Evolutionary conservation across 2,329 filamentous ascomycete species (phyloP), one percentile per base, ranked within the genome.

Genomic region (Aureobasidium zeae): DNA sequence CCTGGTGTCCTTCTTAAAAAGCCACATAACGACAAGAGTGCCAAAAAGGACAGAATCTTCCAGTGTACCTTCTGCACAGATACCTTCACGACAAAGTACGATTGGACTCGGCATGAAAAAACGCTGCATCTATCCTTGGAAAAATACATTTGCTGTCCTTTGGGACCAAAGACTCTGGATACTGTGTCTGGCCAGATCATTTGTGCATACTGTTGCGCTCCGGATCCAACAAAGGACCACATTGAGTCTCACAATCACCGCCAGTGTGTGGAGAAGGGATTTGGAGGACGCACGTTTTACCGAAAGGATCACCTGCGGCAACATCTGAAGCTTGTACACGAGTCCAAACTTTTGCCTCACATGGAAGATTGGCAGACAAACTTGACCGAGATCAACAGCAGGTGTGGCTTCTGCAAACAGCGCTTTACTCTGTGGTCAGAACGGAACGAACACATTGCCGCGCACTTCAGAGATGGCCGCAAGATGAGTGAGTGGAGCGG

Each of bases 351-450:
- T 56, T 65, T 79, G 68, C 53, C 63, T 63, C 57, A 67, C 63
- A 80, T 77, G 80, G 51, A 87, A 72, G 76, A 74, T 26, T 79
- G 76, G 76, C 75, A 74, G 54, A 71, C 71, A 20, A 68, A 69
- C 37, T 71, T 69, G 3, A 67, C 67, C 12, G 68, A 71, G 38
- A 69, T 79, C 52, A 73, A 70, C 37, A 67, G 66, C 20, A 63
- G 71, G 7, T 76, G 73, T 52, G 73, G 72, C 2, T 76, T 76
- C 55, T 76, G 73, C 50, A 59, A 58, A 2, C 56, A 60, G 48
- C 58, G 57, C 2, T 69, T 76, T 49, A 57, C 60, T 3, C 67
- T 63, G 13, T 76, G 73, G 73, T 60, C 67, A 47, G 68, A 69
- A 41, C 63, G 73, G 3, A 58, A 64, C 5, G 70, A 75, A 45